A percentile compares a stretch with the other conserved stretches of the same genome.
phyloP scores from a whole-genome alignment of 257 asterid species.

The Vinca minor region DNA sequence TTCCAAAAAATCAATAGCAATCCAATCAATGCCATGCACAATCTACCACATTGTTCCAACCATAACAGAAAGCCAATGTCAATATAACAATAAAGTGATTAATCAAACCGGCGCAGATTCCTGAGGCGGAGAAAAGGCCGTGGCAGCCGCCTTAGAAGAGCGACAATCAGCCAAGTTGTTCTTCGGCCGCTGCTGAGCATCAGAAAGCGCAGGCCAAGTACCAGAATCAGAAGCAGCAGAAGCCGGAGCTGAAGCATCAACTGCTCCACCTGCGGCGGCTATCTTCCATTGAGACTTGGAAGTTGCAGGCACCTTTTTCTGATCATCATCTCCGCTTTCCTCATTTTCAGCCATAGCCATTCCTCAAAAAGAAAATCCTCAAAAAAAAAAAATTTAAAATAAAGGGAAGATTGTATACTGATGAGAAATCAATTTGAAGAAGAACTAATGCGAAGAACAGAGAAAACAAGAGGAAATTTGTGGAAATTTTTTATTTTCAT shows the following conservation, averaged over 20 bases:
- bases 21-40: no score
- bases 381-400: no score
- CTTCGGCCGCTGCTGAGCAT: slow-evolving; percentile 46
- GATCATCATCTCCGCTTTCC: slow-evolving; percentile 34
- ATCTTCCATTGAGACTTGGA: slow-evolving; percentile 81
- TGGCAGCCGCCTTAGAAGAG: no score
- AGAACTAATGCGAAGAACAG: no score
- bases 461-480: no score
- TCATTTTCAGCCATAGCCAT: slow-evolving; percentile 51
- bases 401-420: no score
- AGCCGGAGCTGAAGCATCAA: slow-evolving; percentile 15
- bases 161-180: no score
- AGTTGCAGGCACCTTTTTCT: slow-evolving; percentile 29
- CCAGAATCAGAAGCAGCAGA: slow-evolving; percentile 40
- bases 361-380: slow-evolving; percentile 3
- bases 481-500: no score
- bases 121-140: slow-evolving; percentile 28
- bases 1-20: no score
- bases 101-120: slow-evolving; percentile 29
- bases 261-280: no score
- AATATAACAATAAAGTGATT: slow-evolving; percentile 3
- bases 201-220: slow-evolving; percentile 78
- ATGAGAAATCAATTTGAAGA: no score
- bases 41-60: no score
- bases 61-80: not conserved